phyloP scores from a whole-genome alignment of 257 asterid species.

The Solanum appendiculatum region DNA sequence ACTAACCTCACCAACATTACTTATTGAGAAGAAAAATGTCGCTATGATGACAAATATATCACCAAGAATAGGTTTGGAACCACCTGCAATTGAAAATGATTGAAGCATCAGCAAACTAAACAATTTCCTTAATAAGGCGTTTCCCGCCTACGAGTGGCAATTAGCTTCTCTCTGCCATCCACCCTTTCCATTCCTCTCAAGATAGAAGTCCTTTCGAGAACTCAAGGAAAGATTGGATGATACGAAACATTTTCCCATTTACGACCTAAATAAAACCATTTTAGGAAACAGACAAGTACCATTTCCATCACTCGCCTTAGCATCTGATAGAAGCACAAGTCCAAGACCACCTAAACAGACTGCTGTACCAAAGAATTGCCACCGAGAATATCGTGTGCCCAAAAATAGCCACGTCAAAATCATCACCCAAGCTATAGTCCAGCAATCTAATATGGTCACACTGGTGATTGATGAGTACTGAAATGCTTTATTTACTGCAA shows the following conservation, averaged over 20 bases:
- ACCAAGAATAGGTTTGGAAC: constrained; percentile 67
- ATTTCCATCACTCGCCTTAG: constrained; percentile 49
- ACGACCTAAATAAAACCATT: background rate
- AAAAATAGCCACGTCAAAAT: constrained; percentile 56
- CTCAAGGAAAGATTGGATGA: background rate
- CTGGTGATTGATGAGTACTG: constrained; percentile 74
- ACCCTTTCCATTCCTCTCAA: background rate
- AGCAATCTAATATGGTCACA: constrained; percentile 63
- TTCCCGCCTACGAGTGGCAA: background rate
- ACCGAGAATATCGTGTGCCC: constrained; percentile 41
- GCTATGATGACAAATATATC: constrained; percentile 60
- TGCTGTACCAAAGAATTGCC: constrained; percentile 57
- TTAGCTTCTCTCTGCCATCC: background rate
- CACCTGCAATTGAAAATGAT: constrained; percentile 34
- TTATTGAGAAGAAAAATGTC: constrained; percentile 41
- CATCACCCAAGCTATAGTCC: constrained; percentile 67
- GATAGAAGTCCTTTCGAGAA: background rate
- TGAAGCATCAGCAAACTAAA: background rate
- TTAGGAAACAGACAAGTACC: background rate
- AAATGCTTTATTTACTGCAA: constrained; percentile 66
- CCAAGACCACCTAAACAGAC: constrained; percentile 53
- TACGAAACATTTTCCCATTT: background rate
- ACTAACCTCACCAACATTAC: constrained; percentile 73
- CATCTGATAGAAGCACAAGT: constrained; percentile 56
- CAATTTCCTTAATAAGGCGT: background rate